Percentiles rank a stretch among this genome's conserved stretches.
phyloP scores from a whole-genome alignment of 2,329 filamentous ascomycete genomes.

The Cercospora brassicicola region DNA sequence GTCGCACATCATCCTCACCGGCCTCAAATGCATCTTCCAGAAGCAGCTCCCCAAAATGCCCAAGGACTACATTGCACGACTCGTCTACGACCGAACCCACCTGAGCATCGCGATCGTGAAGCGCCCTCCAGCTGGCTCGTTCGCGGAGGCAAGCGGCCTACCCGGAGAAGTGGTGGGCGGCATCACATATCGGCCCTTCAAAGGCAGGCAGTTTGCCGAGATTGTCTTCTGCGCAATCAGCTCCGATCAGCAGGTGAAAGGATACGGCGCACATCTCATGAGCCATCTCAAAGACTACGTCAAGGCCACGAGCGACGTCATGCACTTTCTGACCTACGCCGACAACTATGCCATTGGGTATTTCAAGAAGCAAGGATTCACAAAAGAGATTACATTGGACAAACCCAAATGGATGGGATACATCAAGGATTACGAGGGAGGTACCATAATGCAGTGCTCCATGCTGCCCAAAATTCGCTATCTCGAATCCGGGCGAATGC shows the following conservation, averaged over 20 bases:
- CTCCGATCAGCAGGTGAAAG: constrained; percentile 97
- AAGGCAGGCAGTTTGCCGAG: constrained; percentile 87
- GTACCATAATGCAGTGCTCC: constrained; percentile 98
- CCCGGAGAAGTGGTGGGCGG: constrained; percentile 60
- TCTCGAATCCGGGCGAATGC: constrained; percentile 86
- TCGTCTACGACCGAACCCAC: constrained; percentile 96
- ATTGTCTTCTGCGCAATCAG: constrained; percentile 99
- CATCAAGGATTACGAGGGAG: constrained; percentile 98
- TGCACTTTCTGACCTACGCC: constrained; percentile 98
- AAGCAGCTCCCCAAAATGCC: constrained; percentile 99
- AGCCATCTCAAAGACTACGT: constrained; percentile 97
- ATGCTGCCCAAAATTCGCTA: constrained; percentile 96
- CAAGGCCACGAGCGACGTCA: constrained; percentile 91
- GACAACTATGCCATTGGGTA: constrained; percentile 99
- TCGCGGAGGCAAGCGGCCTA: constrained; percentile 32
- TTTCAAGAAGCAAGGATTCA: constrained; percentile 99
- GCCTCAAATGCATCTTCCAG: constrained; percentile 96
- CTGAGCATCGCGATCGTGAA: constrained; percentile 96
- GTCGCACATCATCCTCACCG: constrained; percentile 90
- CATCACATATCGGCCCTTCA: constrained; percentile 94
- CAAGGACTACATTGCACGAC: constrained; percentile 95
- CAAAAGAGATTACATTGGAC: constrained; percentile 93
- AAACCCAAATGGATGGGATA: constrained; percentile 97
- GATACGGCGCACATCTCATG: constrained; percentile 97
- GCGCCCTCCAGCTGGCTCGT: constrained; percentile 64